Conservation (phyloP, 257 asterid genomes). For the Pogostemon cablin region DNA sequence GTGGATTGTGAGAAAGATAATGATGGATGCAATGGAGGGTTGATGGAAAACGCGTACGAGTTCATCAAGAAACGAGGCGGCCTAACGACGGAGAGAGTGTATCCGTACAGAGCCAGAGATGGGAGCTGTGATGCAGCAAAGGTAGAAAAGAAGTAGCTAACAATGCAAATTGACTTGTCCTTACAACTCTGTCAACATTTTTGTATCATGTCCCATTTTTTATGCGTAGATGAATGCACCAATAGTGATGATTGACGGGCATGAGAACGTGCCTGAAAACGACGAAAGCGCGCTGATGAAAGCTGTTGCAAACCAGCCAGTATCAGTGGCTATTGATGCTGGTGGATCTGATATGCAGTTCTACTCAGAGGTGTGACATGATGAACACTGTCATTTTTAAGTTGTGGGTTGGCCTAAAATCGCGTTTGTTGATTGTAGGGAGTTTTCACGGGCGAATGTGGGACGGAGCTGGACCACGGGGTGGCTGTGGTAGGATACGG, state of each 20-base stretch:
- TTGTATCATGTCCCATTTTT: not conserved
- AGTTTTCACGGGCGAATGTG: conserved; percentile 61
- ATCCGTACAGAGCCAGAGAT: conserved; percentile 73
- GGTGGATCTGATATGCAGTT: conserved; percentile 70
- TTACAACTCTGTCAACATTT: not conserved
- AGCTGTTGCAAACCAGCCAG: conserved; percentile 87
- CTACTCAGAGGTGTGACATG: conserved; percentile 63
- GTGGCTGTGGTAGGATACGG: conserved; percentile 79
- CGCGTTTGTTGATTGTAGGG: conserved; percentile 43
- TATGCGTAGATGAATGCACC: conserved; percentile 67
- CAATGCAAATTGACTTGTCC: not conserved
- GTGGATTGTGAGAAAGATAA: conserved; percentile 81
- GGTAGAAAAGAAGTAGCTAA: conserved; percentile 30
- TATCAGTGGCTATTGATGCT: conserved; percentile 86
- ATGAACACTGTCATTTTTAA: not conserved
- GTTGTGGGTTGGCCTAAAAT: not conserved
- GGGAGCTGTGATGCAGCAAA: conserved; percentile 62
- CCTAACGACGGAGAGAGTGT: conserved; percentile 60
- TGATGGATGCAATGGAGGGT: conserved; percentile 85
- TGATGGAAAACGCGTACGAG: conserved; percentile 77
- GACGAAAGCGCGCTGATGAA: conserved; percentile 78
- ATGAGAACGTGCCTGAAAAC: conserved; percentile 71
- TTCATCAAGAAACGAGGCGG: conserved; percentile 78
- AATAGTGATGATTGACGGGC: conserved; percentile 73
- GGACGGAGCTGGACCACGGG: conserved; percentile 79